phyloP scores from a whole-genome alignment of 371 early-diverging fungal genomes.

The Chytridiales sp. region DNA sequence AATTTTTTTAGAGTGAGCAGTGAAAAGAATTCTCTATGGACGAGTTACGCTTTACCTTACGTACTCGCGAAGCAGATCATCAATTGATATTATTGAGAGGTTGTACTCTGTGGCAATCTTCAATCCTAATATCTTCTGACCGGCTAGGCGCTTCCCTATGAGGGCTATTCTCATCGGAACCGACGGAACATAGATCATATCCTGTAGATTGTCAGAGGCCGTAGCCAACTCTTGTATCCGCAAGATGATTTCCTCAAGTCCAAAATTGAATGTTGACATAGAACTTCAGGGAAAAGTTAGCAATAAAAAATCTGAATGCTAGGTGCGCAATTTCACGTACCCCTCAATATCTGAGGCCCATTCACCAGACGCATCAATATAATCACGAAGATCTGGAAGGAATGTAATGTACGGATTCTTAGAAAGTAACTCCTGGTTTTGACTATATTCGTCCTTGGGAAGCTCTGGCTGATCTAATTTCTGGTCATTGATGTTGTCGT shows the following conservation, averaged over 20 bases:
- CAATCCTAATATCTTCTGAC: constrained; percentile 44
- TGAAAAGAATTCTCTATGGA: background rate
- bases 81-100: constrained; percentile 36
- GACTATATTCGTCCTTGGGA: no score
- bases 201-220: no score
- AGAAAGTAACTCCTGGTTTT: no score
- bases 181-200: constrained; percentile 38
- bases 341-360: constrained; percentile 33
- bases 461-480: no score
- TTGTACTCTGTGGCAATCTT: constrained; percentile 37
- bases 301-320: no score
- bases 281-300: no score
- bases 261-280: no score
- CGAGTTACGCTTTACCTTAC: constrained; percentile 29
- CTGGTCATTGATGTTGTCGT: constrained; percentile 36
- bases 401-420: no score
- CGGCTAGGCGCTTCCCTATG: constrained; percentile 53
- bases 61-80: constrained; percentile 47
- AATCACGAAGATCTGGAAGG: constrained; percentile 45
- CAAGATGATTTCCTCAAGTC: no score
- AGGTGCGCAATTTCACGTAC: constrained; percentile 5
- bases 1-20: background rate
- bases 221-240: no score
- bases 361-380: constrained; percentile 36
- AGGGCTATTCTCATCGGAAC: constrained; percentile 46